A percentile compares a stretch with the other conserved stretches of the same genome.
phyloP scores from a whole-genome alignment of 2,329 filamentous ascomycete species.

The Cytospora chrysosperma region DNA sequence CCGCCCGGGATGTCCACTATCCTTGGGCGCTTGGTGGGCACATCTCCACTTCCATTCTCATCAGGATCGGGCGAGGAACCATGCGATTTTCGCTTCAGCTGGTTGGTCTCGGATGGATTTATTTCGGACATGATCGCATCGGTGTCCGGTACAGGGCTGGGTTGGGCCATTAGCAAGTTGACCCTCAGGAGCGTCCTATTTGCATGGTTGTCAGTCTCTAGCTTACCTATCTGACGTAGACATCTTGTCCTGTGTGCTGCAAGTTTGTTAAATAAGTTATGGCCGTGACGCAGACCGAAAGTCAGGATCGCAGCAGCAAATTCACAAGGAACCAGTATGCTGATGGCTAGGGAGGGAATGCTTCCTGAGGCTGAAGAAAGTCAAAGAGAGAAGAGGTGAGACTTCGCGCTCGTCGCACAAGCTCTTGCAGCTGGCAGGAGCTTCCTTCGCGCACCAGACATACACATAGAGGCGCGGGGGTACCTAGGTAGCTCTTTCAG shows the following conservation, averaged over 20 bases:
- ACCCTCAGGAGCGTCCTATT: too few species aligned
- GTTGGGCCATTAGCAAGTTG: not conserved
- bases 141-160: conserved; percentile 1
- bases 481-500: not conserved
- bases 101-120: conserved; percentile 6
- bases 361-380: not conserved
- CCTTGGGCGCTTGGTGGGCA: conserved; percentile 19
- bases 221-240: conserved; percentile 1
- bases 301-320: not conserved
- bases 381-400: not conserved
- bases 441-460: too few species aligned
- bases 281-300: not conserved
- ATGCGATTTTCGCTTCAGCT: conserved; percentile 22
- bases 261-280: not conserved
- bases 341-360: not conserved
- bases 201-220: not conserved
- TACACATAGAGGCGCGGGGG: not conserved
- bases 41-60: conserved; percentile 7
- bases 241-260: conserved; percentile 1
- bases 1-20: not conserved
- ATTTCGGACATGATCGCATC: not conserved
- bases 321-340: not conserved
- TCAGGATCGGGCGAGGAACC: conserved; percentile 12
- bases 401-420: not conserved
- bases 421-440: not conserved